phyloP scores from a whole-genome alignment of 192 early-diverging fungal genomes.

The Dissophora globulifera region DNA sequence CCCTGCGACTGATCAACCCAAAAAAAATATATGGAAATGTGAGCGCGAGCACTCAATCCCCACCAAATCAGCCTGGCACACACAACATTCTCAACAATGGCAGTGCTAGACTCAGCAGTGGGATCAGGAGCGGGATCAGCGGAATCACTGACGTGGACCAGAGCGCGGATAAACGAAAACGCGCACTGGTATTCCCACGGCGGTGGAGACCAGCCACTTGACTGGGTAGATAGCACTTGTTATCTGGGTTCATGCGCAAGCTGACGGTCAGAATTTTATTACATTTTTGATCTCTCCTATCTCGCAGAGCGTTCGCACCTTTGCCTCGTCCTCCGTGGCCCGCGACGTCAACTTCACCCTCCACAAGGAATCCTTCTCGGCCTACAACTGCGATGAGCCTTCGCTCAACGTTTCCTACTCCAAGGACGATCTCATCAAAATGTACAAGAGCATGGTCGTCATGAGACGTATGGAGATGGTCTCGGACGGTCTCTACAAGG shows the following conservation, averaged over 20 bases:
- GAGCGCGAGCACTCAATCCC: neutral
- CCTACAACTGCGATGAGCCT: conserved; percentile 85
- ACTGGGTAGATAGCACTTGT: no score
- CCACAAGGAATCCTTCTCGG: conserved; percentile 76
- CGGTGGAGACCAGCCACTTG: no score
- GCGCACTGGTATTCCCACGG: no score
- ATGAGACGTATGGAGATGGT: conserved; percentile 95
- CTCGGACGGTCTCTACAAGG: conserved; percentile 95
- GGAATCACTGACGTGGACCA: no score
- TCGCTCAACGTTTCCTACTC: conserved; percentile 69
- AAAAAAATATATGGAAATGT: conserved; percentile 6
- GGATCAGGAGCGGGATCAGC: no score
- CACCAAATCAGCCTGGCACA: neutral
- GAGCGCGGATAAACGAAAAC: no score
- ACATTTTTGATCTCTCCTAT: no score
- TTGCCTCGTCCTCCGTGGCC: conserved; percentile 53
- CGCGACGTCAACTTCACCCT: conserved; percentile 74
- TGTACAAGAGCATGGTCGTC: conserved; percentile 90
- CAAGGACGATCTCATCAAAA: conserved; percentile 76
- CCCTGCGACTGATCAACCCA: conserved; percentile 4
- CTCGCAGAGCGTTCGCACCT: conserved; percentile 49
- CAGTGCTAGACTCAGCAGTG: no score
- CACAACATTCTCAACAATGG: no score
- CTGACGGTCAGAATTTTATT: no score
- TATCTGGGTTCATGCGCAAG: no score